Evolutionary conservation across 768 basidiomycete genomes (phyloP).

Genomic region (Amanita polypyramis): DNA sequence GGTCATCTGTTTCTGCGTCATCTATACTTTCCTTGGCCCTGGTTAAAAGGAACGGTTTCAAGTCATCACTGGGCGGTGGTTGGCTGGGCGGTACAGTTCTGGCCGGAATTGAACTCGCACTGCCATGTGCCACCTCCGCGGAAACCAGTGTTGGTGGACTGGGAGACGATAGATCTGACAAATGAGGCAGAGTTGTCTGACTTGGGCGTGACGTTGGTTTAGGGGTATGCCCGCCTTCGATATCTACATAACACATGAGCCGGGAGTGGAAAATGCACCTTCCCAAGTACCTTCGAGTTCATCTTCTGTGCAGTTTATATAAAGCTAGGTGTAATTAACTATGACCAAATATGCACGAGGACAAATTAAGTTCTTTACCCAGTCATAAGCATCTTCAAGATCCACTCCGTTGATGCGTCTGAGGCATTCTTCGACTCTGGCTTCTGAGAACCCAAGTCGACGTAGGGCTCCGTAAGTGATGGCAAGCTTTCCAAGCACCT

Average conservation of each 20-base stretch:
- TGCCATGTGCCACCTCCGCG: not conserved
- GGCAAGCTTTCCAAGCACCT: conserved; percentile 56
- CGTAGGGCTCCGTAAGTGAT: conserved; percentile 75
- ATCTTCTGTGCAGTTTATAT: conserved; percentile 48
- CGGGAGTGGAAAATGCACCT: not conserved
- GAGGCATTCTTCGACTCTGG: conserved; percentile 64
- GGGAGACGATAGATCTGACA: not conserved
- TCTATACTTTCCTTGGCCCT: not conserved
- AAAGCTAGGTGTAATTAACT: conserved; percentile 36
- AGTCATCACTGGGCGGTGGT: no score
- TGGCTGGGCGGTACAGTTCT: not conserved
- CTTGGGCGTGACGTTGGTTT: not conserved
- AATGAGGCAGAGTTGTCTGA: not conserved
- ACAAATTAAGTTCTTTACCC: conserved; percentile 43
- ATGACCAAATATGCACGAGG: not conserved
- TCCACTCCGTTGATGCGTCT: conserved; percentile 51
- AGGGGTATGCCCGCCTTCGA: not conserved
- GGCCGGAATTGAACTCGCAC: not conserved
- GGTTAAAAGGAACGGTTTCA: not conserved
- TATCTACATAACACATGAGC: not conserved
- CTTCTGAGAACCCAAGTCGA: conserved; percentile 66
- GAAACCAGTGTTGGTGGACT: not conserved
- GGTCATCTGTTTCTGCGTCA: conserved; percentile 34
- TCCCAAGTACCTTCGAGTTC: conserved; percentile 37
- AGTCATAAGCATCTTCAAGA: conserved; percentile 84